phyloP scores from a whole-genome alignment of 2,329 filamentous ascomycete species.

The Trichoderma citrinoviride region DNA sequence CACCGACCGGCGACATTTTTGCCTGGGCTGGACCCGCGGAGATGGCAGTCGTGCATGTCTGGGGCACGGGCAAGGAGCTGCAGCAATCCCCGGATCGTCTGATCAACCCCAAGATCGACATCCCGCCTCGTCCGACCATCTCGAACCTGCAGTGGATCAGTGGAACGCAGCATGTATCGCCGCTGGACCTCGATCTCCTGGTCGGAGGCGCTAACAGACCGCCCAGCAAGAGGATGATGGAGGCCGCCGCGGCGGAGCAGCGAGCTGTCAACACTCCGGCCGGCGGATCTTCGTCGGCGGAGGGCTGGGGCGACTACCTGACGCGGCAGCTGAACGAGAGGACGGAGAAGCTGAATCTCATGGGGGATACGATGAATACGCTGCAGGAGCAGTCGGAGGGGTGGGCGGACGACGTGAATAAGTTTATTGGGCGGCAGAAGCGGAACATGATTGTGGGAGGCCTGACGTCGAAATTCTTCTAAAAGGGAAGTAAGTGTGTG shows the following conservation, averaged over 20 bases:
- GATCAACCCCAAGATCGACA: conserved; percentile 69
- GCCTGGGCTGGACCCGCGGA: conserved; percentile 89
- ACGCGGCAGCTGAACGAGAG: conserved; percentile 83
- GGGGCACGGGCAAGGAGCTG: conserved; percentile 68
- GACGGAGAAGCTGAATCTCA: conserved; percentile 79
- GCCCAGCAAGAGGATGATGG: conserved; percentile 82
- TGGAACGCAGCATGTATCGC: conserved; percentile 86
- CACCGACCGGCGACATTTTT: conserved; percentile 75
- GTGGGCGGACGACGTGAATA: conserved; percentile 85
- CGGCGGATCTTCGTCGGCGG: conserved; percentile 37
- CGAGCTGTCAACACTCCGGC: conserved; percentile 46
- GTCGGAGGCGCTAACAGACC: conserved; percentile 88
- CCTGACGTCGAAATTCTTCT: conserved; percentile 8
- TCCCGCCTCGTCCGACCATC: conserved; percentile 85
- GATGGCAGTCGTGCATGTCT: conserved; percentile 76
- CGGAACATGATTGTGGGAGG: conserved; percentile 61
- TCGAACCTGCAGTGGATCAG: conserved; percentile 96
- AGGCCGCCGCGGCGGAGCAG: conserved; percentile 73
- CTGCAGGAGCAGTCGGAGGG: conserved; percentile 76
- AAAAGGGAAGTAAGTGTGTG: not conserved
- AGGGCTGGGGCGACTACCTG: conserved; percentile 77
- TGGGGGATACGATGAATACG: conserved; percentile 81
- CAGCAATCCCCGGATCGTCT: conserved; percentile 68
- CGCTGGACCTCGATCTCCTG: conserved; percentile 81
- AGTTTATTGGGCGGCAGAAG: conserved; percentile 86